Conservation (phyloP, 2,329 filamentous ascomycete genomes). For the Paecilomyces sp. region DNA sequence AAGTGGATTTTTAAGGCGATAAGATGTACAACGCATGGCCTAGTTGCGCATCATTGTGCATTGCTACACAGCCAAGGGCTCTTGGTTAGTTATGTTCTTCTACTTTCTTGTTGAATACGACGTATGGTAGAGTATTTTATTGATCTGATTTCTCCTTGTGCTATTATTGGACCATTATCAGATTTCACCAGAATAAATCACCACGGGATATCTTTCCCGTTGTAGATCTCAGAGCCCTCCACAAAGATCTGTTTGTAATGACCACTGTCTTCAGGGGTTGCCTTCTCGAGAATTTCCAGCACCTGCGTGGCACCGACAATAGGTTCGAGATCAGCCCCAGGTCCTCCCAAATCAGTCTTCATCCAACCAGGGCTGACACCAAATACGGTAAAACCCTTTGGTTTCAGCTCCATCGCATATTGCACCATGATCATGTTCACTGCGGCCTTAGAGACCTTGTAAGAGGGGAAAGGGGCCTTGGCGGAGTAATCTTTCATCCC, state of each 20-base stretch:
- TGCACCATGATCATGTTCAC: slow-evolving; percentile 36
- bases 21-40: too few species aligned
- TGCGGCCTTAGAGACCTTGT: slow-evolving; percentile 37
- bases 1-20: too few species aligned
- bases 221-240: not conserved
- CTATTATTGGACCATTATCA: too few species aligned
- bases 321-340: slow-evolving; percentile 21
- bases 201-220: not conserved
- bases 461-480: slow-evolving; percentile 18
- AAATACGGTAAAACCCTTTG: slow-evolving; percentile 31
- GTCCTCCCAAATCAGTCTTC: slow-evolving; percentile 28
- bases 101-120: too few species aligned
- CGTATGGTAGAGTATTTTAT: too few species aligned
- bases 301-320: not conserved
- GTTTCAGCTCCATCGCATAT: slow-evolving; percentile 20
- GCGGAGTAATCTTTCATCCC: not conserved
- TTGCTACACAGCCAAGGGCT: too few species aligned
- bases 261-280: not conserved
- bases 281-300: not conserved
- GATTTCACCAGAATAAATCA: not conserved
- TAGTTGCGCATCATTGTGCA: too few species aligned
- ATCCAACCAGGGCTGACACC: slow-evolving; percentile 35
- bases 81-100: too few species aligned
- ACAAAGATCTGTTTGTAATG: not conserved
- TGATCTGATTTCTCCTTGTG: too few species aligned